Evolutionary conservation across 2,329 filamentous ascomycete species (phyloP).

Genomic region (Periconia sp.): DNA sequence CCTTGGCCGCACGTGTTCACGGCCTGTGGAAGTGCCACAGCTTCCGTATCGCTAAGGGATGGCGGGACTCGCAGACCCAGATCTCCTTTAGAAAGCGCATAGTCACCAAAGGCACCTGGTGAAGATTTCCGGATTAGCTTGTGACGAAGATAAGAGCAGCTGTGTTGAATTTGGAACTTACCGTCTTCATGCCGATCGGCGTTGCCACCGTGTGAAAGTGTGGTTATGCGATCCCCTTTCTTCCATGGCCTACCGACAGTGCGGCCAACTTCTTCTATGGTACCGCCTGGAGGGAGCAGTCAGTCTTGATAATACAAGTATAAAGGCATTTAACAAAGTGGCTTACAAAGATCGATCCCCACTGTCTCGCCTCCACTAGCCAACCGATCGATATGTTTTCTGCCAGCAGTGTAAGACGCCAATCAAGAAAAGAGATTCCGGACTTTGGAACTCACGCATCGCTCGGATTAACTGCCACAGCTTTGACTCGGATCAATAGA

Average conservation of each 20-base stretch:
- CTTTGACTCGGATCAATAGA: constrained; percentile 6
- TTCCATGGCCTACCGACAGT: constrained; percentile 4
- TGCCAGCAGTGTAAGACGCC: constrained; percentile 4
- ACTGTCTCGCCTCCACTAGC: constrained; percentile 5
- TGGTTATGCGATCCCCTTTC: constrained; percentile 4
- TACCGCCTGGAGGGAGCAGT: constrained; percentile 3
- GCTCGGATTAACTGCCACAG: constrained; percentile 5
- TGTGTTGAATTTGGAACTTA: too few relatives aligned
- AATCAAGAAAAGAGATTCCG: constrained; percentile 2
- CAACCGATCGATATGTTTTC: constrained; percentile 5
- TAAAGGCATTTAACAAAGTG: background rate
- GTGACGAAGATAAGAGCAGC: too few relatives aligned
- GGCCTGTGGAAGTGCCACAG: constrained; percentile 2
- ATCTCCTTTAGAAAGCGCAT: constrained; percentile 3
- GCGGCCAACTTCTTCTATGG: constrained; percentile 3
- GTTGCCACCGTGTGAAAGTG: constrained; percentile 3
- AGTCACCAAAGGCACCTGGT: constrained; percentile 3
- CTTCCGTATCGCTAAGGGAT: constrained; percentile 4
- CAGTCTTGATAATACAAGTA: background rate
- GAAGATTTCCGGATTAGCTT: background rate
- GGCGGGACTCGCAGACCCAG: constrained; percentile 4
- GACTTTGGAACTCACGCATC: constrained; percentile 7
- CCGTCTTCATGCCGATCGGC: constrained; percentile 2
- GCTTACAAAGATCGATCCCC: constrained; percentile 7
- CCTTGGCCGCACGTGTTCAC: constrained; percentile 1